Conservation (phyloP, 495 filamentous ascomycete genomes). For the Lasiosphaeriaceae sp. region DNA sequence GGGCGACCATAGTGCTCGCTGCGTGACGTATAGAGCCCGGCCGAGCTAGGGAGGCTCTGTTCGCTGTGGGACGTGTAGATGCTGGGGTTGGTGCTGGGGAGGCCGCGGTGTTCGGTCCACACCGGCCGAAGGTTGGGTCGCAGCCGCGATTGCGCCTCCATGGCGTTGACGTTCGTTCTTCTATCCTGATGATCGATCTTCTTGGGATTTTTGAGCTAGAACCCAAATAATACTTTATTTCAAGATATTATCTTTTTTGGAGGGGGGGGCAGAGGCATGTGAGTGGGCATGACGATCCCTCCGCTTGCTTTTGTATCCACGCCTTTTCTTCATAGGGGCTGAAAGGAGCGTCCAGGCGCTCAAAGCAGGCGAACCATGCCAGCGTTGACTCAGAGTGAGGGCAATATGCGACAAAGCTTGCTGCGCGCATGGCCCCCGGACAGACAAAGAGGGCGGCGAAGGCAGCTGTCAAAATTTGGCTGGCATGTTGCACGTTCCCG, state of each 20-base stretch:
- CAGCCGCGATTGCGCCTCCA: conserved; percentile 25
- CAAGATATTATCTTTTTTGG: too few species aligned
- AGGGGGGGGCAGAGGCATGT: not conserved
- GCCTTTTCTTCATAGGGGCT: not conserved
- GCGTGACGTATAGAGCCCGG: conserved; percentile 33
- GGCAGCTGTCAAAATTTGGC: not conserved
- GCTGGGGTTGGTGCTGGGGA: conserved; percentile 2
- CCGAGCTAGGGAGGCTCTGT: not conserved
- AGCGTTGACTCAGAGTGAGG: not conserved
- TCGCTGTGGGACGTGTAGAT: conserved; percentile 22
- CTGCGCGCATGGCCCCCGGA: not conserved
- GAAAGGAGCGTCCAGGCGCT: not conserved
- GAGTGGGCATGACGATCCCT: not conserved
- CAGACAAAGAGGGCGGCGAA: not conserved
- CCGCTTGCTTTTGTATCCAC: not conserved
- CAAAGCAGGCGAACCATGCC: not conserved
- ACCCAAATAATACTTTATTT: too few species aligned
- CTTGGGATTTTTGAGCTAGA: too few species aligned
- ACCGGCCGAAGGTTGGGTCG: conserved; percentile 38
- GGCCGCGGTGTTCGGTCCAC: conserved; percentile 23
- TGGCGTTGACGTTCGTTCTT: too few species aligned
- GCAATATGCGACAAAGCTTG: not conserved
- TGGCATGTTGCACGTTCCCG: not conserved
- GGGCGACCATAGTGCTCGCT: conserved; percentile 14
- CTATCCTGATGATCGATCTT: too few species aligned